Evolutionary conservation across 2,329 filamentous ascomycete species (phyloP), one percentile per base, ranked within the genome.

Genomic region (Bipolaris zeicola): DNA sequence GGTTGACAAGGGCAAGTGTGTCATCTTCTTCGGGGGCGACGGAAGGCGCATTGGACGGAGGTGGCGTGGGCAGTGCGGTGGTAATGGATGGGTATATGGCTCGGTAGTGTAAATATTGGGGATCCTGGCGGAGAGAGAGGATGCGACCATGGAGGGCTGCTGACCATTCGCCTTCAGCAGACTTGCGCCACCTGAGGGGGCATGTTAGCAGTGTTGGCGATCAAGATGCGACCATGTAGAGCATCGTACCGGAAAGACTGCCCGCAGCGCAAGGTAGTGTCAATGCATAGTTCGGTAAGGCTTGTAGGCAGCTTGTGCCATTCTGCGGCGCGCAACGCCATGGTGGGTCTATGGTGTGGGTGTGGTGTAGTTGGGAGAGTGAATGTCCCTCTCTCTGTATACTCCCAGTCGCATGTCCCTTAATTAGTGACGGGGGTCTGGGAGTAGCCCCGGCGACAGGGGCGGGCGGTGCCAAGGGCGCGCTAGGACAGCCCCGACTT

Each of bases 201-300:
- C 24, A 28, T 31, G 31, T 62, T 48, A 65, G 66, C 31, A 28
- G 13, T 13, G 36, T 44, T 49, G 42, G 44, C 50, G 38, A 44
- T 28, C 22, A 13, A 24, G 37, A 11, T 14, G n/a, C 38, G 20
- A 8, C 8, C 14, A 47, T 20, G 24, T 11, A 47, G 20, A 26
- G 13, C 6, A 42, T 16, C 39, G 57, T 76, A 86, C 85, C 86
- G 80, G 66, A 99, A 99, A 0, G 94, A 96, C 76, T 99, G 95
- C 3, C 95, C 95, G 74, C 95, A 99, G 60, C 94, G 88, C 33
- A 99, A 81, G 0, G 92, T 96, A 0, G 94, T 99, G 68, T 96
- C 92, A 64, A 99, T 92, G 74, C 92, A 97, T 3, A 99, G 85
- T 73, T 99, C 95, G 3, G 88, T 85, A 33, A 96, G 79, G 58